Base-by-base conservation (phyloP, 1,139 yeast genomes). In the Debaryomyces coudertii region DNA sequence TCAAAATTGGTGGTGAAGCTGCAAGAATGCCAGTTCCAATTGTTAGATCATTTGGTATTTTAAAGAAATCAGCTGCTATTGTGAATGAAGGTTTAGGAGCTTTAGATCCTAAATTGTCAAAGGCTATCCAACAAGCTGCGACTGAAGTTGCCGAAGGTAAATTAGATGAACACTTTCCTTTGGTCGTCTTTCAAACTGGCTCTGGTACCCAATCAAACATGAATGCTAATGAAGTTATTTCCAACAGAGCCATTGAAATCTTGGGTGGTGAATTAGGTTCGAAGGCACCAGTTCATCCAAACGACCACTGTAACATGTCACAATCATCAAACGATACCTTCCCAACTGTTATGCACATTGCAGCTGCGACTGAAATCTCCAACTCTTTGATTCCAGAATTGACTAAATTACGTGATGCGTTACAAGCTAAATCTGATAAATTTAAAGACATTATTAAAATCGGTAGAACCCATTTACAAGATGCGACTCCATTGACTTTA, bases 341-440 rank as follows among this genome's bases (percentile, higher is more conserved):
- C 87, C 99, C 99, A 56, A 92, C 99, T 29, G 99, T 93, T 48
- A 93, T 93, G 99, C 99, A 93, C 76, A 93, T 93, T 72, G 98
- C 99, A 44, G 97, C 98, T 25, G 97, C 92, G 50, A 80, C 87
- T 43, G 97, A 93, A 74, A 88, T 93, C 71, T 76, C 85, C 46
- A 64, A 80, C 60, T 75, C 77, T 44, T 79, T 95, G 66, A 60
- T 93, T 46, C 99, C 99, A 29, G 87, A 90, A 61, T 77, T 93
- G 62, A 77, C 80, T 49, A 77, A 76, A 45, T 83, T 93, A 62
- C 87, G 88, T 69, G 89, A 86, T 61, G 79, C 97, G 23, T 75
- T 95, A 55, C 79, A 80, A 48, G 78, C 69, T 53, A 93, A 93
- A 76, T 66, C 92, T 41, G 83, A 86, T 45, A 97, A 92, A 75